phyloP scores from a whole-genome alignment of 306 rosid genomes.

The Oemleria cerasiformis region DNA sequence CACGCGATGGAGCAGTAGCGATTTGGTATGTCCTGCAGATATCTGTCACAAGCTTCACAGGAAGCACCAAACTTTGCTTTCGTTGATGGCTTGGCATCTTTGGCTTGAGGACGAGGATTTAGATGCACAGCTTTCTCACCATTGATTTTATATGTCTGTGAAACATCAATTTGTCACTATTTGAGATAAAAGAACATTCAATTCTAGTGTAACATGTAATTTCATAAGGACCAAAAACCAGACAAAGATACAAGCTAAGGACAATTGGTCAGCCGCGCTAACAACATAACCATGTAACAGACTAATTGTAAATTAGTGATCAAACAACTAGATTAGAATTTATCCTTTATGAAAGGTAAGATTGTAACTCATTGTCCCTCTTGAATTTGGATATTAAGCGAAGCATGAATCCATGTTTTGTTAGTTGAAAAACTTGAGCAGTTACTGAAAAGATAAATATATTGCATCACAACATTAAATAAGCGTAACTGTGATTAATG shows the following conservation, averaged over 20 bases:
- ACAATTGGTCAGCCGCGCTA: not conserved
- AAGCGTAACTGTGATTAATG: not conserved
- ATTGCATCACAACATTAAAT: not conserved
- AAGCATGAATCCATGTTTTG: too few species aligned
- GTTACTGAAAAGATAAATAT: too few species aligned
- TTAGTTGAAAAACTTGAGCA: too few species aligned
- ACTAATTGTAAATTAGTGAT: too few species aligned
- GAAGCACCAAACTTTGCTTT: slow-evolving; percentile 67
- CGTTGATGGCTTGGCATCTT: slow-evolving; percentile 52
- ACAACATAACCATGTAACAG: too few species aligned
- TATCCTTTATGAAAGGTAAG: too few species aligned
- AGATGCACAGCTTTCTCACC: slow-evolving; percentile 89
- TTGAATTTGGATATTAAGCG: too few species aligned
- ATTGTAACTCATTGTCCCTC: too few species aligned
- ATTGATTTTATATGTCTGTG: slow-evolving; percentile 83
- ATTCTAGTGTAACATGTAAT: not conserved
- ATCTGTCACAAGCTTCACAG: slow-evolving; percentile 86
- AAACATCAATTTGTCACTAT: slow-evolving; percentile 21
- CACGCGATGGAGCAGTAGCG: slow-evolving; percentile 88
- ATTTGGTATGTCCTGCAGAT: slow-evolving; percentile 76
- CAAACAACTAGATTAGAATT: too few species aligned
- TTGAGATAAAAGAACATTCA: not conserved
- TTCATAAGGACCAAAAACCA: not conserved
- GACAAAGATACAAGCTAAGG: not conserved
- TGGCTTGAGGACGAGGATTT: slow-evolving; percentile 71